A percentile compares a stretch with the other conserved stretches of the same genome.
Evolutionary conservation across 2,329 filamentous ascomycete species (phyloP).

Genomic region (Atkinsonella hypoxylon): DNA sequence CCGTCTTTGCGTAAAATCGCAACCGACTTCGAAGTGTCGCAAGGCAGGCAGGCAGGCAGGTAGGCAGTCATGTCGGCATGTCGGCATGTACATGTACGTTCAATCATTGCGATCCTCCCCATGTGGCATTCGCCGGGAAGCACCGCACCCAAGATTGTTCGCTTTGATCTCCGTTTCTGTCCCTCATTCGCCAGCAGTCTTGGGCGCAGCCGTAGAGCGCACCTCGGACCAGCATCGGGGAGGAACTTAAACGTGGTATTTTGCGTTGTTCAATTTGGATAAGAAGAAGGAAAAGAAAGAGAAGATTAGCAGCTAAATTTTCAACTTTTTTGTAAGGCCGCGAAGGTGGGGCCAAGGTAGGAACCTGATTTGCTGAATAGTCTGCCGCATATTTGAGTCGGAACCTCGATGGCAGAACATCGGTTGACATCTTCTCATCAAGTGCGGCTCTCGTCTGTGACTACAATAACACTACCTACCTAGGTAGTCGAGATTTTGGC

Average conservation of each 20-base stretch:
- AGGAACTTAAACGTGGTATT: conserved; percentile 30
- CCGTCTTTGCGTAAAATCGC: background rate
- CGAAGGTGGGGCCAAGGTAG: background rate
- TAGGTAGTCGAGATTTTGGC: no score
- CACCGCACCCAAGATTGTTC: conserved; percentile 50
- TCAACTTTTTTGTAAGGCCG: conserved; percentile 4
- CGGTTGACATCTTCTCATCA: no score
- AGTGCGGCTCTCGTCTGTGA: no score
- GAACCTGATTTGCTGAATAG: background rate
- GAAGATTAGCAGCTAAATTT: conserved; percentile 13
- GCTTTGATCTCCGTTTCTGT: conserved; percentile 41
- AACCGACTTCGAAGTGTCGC: background rate
- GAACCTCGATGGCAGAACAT: no score
- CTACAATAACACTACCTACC: no score
- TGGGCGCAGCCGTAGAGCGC: conserved; percentile 28
- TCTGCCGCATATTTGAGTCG: background rate
- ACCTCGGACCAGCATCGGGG: conserved; percentile 33
- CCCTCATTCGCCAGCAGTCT: conserved; percentile 34
- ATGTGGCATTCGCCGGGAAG: conserved; percentile 31
- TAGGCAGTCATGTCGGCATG: background rate
- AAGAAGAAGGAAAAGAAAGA: conserved; percentile 17
- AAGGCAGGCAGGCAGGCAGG: background rate
- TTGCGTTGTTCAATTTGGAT: conserved; percentile 36
- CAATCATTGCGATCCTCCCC: conserved; percentile 50
- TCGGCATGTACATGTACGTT: conserved; percentile 43